These are phyloP conservation scores for Bruguiera sexangula DNA, from an alignment of 345 rosid genomes.

Conservation along the genomic window DNA sequence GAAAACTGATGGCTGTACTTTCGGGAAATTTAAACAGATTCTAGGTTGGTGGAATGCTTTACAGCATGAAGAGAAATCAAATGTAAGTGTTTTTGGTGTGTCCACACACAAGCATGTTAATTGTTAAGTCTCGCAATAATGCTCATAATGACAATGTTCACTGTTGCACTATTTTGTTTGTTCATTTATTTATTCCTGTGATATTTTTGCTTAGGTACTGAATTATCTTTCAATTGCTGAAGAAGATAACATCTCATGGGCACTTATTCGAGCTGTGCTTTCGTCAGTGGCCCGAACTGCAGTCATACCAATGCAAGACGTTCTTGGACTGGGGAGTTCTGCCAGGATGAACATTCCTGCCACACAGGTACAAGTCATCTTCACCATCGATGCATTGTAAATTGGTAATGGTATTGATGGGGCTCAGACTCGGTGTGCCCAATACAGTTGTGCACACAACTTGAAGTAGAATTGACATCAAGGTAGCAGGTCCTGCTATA, in stretches of 20 bases:
- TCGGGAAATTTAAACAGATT: conserved; percentile 37
- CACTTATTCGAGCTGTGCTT: conserved; percentile 53
- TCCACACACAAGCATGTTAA: not conserved
- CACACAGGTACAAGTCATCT: conserved; percentile 49
- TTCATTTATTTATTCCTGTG: conserved; percentile 1
- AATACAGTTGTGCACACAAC: not conserved
- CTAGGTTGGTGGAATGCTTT: conserved; percentile 82
- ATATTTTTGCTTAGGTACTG: conserved; percentile 43
- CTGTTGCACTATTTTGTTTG: not conserved
- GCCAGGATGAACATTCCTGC: conserved; percentile 95
- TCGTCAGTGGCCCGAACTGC: conserved; percentile 76
- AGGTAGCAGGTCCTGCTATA: not conserved
- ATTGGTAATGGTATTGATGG: not conserved
- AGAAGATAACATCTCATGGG: conserved; percentile 60
- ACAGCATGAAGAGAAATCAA: conserved; percentile 55
- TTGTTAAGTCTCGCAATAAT: not conserved
- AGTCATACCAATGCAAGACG: conserved; percentile 84
- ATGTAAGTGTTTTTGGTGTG: conserved; percentile 43
- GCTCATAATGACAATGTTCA: not conserved
- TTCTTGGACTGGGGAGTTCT: conserved; percentile 71
- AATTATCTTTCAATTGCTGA: conserved; percentile 56
- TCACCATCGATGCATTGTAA: not conserved
- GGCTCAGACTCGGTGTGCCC: not conserved
- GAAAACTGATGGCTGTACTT: conserved; percentile 8
- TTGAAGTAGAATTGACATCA: not conserved